These are phyloP conservation scores for Eutrema heterophyllum DNA, from an alignment of 345 rosid genomes.

Conservation along the genomic window DNA sequence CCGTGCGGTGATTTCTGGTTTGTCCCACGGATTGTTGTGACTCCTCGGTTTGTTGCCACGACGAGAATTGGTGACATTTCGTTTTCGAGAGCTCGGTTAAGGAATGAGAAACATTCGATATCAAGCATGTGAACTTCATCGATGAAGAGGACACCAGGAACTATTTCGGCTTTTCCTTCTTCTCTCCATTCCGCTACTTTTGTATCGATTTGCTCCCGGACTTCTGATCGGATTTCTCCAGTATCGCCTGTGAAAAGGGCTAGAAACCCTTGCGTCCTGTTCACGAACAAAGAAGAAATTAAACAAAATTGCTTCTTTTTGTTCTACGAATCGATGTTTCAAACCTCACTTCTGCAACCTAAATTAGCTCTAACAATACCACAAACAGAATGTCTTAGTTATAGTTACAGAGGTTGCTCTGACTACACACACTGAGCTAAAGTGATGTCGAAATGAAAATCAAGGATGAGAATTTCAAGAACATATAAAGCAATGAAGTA, in stretches of 20 bases:
- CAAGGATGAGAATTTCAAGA: background rate
- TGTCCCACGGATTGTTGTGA: conserved; percentile 85
- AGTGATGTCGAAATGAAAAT: background rate
- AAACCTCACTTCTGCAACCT: background rate
- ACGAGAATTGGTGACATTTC: conserved; percentile 96
- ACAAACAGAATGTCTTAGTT: background rate
- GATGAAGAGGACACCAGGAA: conserved; percentile 94
- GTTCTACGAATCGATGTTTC: background rate
- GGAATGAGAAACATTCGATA: conserved; percentile 96
- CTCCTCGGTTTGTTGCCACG: conserved; percentile 93
- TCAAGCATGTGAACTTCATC: conserved; percentile 99
- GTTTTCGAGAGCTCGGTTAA: conserved; percentile 90
- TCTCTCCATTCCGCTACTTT: conserved; percentile 99
- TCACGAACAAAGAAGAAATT: conserved; percentile 1
- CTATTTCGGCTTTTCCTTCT: conserved; percentile 96
- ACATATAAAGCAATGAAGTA: background rate
- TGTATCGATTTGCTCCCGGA: conserved; percentile 86
- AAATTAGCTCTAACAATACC: background rate
- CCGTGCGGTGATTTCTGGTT: conserved; percentile 94
- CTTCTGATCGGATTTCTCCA: conserved; percentile 94
- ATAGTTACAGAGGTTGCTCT: background rate
- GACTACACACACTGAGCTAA: background rate
- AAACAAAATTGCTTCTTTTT: background rate
- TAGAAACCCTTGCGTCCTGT: conserved; percentile 90
- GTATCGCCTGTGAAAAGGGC: conserved; percentile 97